Base-by-base conservation (phyloP, 2,329 filamentous ascomycete genomes). In the Fusarium odoratissimum region DNA sequence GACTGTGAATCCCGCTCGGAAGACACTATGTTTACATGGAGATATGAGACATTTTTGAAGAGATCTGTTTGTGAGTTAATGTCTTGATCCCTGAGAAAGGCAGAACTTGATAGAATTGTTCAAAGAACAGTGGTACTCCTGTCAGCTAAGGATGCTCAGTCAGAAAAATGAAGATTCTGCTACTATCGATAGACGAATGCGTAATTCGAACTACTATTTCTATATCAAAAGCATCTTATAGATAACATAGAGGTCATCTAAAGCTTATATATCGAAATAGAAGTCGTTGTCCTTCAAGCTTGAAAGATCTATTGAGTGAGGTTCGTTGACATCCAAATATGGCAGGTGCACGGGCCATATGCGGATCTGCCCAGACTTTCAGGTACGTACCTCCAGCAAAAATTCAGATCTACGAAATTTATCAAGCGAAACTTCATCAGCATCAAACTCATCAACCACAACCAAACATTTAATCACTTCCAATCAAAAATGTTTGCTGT, bases 401-500 rank as follows among this genome's bases (percentile, higher is more conserved):
- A 71, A 59, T 58, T 71, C 67, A 70, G 33, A 66, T 59, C 45
- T 28, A 49, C 13, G 35, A 71, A 71, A 67, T 63, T 67, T 71
- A 42, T 67, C 56, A 59, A 67, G 21, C 28, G 37, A 42, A 41
- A 38, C 46, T 57, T 64, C 51, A 61, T 33, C 45, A 70, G 58
- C 49, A 66, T 55, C 52, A 66, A 65, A 59, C 59, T 69, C 59
- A 48, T 70, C 57, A 54, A 60, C 51, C 58, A 55, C 57, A 52
- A 40, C 63, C 23, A 59, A 44, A 44, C 48, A 59, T 51, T 55
- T 31, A 54, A 37, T 33, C 51, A 28, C 33, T 61, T 28, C 23
- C 58, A 35, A 40, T 63, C 58, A 59, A 73, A 75, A 63, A 95
- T 98, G 95, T 98, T 98, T 82, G 92, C 95, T 14, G 95, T 98